Conservation (phyloP, 257 asterid genomes). For the Salvia hispanica region DNA sequence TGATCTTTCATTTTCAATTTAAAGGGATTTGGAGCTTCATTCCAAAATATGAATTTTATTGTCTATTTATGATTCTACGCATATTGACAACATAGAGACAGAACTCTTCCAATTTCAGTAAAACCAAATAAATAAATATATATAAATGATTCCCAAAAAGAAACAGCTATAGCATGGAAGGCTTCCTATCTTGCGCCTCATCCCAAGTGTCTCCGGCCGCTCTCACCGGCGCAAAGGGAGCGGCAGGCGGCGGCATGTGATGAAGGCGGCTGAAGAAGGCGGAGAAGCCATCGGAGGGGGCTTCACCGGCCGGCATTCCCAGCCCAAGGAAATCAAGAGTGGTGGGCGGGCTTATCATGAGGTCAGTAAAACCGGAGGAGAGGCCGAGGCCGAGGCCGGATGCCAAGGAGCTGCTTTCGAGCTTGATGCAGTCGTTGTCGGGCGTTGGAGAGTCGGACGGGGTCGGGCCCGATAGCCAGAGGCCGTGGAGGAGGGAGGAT, state of each 20-base stretch:
- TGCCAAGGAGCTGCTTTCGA: slow-evolving; percentile 50
- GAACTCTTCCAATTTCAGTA: slow-evolving; percentile 16
- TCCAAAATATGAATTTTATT: neutral
- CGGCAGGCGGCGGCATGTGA: slow-evolving; percentile 18
- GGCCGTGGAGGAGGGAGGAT: slow-evolving; percentile 72
- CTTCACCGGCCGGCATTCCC: slow-evolving; percentile 50
- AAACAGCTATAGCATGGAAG: slow-evolving; percentile 49
- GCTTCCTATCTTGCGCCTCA: slow-evolving; percentile 57
- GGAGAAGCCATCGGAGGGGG: slow-evolving; percentile 44
- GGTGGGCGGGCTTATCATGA: slow-evolving; percentile 62
- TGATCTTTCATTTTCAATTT: neutral
- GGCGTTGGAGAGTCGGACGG: slow-evolving; percentile 35
- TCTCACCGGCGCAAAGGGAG: slow-evolving; percentile 28
- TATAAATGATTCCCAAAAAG: neutral
- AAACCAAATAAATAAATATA: neutral
- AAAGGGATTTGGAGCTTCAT: too few species aligned
- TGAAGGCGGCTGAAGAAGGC: slow-evolving; percentile 48
- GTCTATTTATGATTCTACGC: neutral
- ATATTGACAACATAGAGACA: neutral
- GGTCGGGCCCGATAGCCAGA: slow-evolving; percentile 54
- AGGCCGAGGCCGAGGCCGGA: slow-evolving; percentile 57
- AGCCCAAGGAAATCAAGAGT: slow-evolving; percentile 87
- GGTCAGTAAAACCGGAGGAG: slow-evolving; percentile 42
- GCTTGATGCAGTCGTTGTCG: slow-evolving; percentile 38
- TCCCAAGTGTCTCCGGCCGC: slow-evolving; percentile 55